Conservation (phyloP, 495 filamentous ascomycete species). For the Penicillium manginii region DNA sequence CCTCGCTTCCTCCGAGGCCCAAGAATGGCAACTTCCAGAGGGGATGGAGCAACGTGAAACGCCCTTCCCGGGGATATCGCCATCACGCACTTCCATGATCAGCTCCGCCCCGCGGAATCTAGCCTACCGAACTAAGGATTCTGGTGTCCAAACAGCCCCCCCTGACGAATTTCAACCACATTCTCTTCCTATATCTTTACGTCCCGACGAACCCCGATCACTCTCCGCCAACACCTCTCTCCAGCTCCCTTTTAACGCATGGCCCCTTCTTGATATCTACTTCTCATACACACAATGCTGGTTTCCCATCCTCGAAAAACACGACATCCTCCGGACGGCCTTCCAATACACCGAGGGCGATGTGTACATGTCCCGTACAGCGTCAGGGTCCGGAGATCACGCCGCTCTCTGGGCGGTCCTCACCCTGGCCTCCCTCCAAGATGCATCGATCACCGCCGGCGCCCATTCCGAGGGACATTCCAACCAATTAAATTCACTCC, state of each 20-base stretch:
- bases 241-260: constrained; percentile 50
- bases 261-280: constrained; percentile 69
- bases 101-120: constrained; percentile 18
- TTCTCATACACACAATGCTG: constrained; percentile 76
- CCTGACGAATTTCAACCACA: constrained; percentile 9
- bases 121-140: constrained; percentile 29
- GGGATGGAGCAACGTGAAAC: constrained; percentile 28
- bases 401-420: constrained; percentile 67
- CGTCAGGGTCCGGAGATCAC: constrained; percentile 54
- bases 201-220: constrained; percentile 15
- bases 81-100: constrained; percentile 33
- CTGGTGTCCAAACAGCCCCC: constrained; percentile 29
- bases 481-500: constrained; percentile 25
- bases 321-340: constrained; percentile 58
- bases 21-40: constrained; percentile 46
- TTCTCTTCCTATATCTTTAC: constrained; percentile 8
- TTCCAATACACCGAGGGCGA: constrained; percentile 50
- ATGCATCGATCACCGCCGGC: constrained; percentile 48
- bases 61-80: constrained; percentile 32
- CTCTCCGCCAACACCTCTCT: constrained; percentile 20
- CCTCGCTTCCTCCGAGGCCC: constrained; percentile 39
- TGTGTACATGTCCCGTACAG: constrained; percentile 27
- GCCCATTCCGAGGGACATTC: constrained; percentile 25
- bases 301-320: constrained; percentile 74
- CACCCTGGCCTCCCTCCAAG: constrained; percentile 53